phyloP scores from a whole-genome alignment of 116 monocot genomes.

The Cymodocea nodosa region DNA sequence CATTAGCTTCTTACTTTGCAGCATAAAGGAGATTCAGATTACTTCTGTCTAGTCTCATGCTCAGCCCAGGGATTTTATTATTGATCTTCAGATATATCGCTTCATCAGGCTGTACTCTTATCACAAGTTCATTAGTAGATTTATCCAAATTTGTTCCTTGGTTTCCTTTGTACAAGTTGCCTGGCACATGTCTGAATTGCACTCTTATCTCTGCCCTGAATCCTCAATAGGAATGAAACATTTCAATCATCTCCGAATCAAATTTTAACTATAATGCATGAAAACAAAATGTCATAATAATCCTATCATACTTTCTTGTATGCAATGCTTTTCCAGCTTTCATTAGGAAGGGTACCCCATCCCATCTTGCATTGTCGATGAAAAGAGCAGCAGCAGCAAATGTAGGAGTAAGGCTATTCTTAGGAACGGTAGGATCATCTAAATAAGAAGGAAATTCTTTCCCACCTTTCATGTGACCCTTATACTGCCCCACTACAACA shows the following conservation, averaged over 20 bases:
- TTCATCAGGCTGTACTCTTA: slow-evolving; percentile 22
- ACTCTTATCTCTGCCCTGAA: slow-evolving; percentile 52
- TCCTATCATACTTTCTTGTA: slow-evolving; percentile 15
- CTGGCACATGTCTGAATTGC: slow-evolving; percentile 53
- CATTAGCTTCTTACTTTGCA: slow-evolving; percentile 20
- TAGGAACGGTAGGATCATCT: slow-evolving; percentile 45
- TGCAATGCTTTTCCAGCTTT: slow-evolving; percentile 28
- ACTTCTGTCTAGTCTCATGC: slow-evolving; percentile 43
- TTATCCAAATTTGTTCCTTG: slow-evolving; percentile 34
- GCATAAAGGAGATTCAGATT: slow-evolving; percentile 39
- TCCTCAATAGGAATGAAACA: not conserved
- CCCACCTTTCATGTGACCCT: slow-evolving; percentile 37
- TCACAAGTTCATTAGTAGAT: slow-evolving; percentile 44
- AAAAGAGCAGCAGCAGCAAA: slow-evolving; percentile 54
- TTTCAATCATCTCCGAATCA: not conserved
- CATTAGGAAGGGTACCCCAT: slow-evolving; percentile 56
- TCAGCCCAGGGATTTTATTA: slow-evolving; percentile 45
- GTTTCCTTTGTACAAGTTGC: slow-evolving; percentile 34
- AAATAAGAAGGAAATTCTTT: slow-evolving; percentile 33
- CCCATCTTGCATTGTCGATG: slow-evolving; percentile 56
- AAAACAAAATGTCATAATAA: too few species aligned
- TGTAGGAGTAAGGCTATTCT: slow-evolving; percentile 40
- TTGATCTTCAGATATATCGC: slow-evolving; percentile 49
- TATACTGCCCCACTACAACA: slow-evolving; percentile 50
- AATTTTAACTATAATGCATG: not conserved